Base-by-base conservation (phyloP, 805 yeast genomes). In the Maudiozyma serrabonitensis region DNA sequence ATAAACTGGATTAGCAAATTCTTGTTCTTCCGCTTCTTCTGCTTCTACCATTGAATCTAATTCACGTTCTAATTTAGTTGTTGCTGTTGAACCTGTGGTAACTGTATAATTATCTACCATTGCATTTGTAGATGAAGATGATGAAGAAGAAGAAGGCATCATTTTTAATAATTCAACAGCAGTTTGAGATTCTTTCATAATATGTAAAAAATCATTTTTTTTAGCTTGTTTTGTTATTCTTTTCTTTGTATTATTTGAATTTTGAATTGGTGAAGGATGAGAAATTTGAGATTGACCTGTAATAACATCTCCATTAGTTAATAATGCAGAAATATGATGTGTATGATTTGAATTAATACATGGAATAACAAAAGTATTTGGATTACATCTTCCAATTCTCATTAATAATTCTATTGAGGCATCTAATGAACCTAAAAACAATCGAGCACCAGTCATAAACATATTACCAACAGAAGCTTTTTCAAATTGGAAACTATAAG, bases 211-310 rank as follows among this genome's bases (percentile, higher is more conserved):
- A 26, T 44, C 34, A n/a, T 44, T 18, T 8, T 37, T 37, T 25
- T 37, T 25, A 9, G 15, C 34, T 23, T 40, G 26, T 40, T 11
- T 23, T 13, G 21, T 19, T 11, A 18, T n/a, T 23, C 31, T 38
- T 62, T 61, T 28, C 50, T 43, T 43, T 8, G 56, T 54, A 43
- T 50, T 52, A 6, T 35, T 35, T 35, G 18, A 35, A 6, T n/a
- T 15, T 16, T 35, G n/a, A 15, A 16, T 8, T n/a, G 38, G 38
- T 32, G 66, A 66, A 1, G 98, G 98, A 66, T 90, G 98, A 1
- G 96, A 87, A 11, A 90, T 90, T 61, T 89, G 95, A 3, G 91
- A 83, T 64, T 90, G 98, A 12, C 98, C 98, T 0, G 90, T 84
- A 35, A 90, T 82, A 2, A 84, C 71, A 4, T 75, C 71, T 2